Conservation (phyloP, 2,329 filamentous ascomycete species). For the Daldinia sp. region DNA sequence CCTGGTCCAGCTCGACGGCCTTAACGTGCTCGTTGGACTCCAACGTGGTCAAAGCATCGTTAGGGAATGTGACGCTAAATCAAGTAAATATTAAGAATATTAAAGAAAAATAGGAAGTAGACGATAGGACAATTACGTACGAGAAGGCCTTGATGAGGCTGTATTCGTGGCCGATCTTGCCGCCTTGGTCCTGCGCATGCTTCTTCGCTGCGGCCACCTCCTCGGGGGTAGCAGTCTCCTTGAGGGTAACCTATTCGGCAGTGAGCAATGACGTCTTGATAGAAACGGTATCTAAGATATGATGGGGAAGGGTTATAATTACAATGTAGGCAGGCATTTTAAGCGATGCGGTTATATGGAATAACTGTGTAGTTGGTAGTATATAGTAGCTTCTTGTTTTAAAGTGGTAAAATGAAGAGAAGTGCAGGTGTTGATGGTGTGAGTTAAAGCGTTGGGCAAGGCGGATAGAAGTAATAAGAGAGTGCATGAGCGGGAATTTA, state of each 20-base stretch:
- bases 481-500: conserved; percentile 31
- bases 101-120: neutral
- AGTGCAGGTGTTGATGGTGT: conserved; percentile 7
- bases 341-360: conserved; percentile 29
- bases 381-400: conserved; percentile 10
- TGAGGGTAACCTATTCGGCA: conserved; percentile 75
- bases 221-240: conserved; percentile 70
- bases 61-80: conserved; percentile 74
- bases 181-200: conserved; percentile 76
- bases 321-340: conserved; percentile 68
- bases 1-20: conserved; percentile 75
- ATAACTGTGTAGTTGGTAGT: conserved; percentile 30
- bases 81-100: neutral
- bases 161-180: conserved; percentile 84
- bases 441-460: conserved; percentile 16
- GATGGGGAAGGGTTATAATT: conserved; percentile 36
- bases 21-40: conserved; percentile 75
- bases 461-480: conserved; percentile 9
- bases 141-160: conserved; percentile 90
- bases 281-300: conserved; percentile 29
- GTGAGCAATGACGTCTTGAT: conserved; percentile 13
- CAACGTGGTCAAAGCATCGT: conserved; percentile 72
- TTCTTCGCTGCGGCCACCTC: conserved; percentile 80
- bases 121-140: conserved; percentile 62
- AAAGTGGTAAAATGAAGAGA: conserved; percentile 18